Evolutionary conservation across 2,329 filamentous ascomycete genomes (phyloP).

Genomic region (Diaporthe caulivora): DNA sequence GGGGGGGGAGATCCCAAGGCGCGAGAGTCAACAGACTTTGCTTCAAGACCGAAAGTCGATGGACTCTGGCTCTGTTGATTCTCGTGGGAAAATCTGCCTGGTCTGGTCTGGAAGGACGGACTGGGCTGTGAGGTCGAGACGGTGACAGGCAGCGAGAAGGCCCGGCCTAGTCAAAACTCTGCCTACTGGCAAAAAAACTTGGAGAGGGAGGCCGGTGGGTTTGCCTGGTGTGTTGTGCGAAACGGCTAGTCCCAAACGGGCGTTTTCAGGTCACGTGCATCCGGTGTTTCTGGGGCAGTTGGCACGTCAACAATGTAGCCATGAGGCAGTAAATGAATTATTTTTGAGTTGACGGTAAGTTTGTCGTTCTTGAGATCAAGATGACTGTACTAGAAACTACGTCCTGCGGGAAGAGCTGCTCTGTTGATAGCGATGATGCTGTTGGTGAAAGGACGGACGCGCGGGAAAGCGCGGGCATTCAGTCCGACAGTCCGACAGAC

Average conservation of each 20-base stretch:
- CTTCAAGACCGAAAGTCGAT: conserved; percentile 29
- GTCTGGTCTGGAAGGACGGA: conserved; percentile 23
- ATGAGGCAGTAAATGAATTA: no score
- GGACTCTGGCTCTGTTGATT: conserved; percentile 36
- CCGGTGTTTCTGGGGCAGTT: not conserved
- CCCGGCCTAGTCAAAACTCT: conserved; percentile 27
- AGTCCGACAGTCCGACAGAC: not conserved
- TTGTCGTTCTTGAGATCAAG: not conserved
- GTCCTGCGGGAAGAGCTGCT: not conserved
- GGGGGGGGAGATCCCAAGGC: conserved; percentile 15
- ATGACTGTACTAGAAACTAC: not conserved
- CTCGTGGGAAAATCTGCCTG: conserved; percentile 27
- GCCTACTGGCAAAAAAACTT: conserved; percentile 22
- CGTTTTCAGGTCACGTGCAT: conserved; percentile 25
- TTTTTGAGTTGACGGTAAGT: not conserved
- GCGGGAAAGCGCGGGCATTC: not conserved
- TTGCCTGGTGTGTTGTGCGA: conserved; percentile 27
- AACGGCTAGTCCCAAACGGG: conserved; percentile 24
- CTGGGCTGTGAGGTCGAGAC: conserved; percentile 22
- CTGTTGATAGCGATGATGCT: not conserved
- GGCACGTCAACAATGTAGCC: not conserved
- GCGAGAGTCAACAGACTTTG: conserved; percentile 33
- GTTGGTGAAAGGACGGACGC: conserved; percentile 5
- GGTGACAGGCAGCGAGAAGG: conserved; percentile 4
- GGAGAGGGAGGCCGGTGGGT: conserved; percentile 10